Conservation (phyloP, 345 rosid species). For the Sonneratia caseolaris region DNA sequence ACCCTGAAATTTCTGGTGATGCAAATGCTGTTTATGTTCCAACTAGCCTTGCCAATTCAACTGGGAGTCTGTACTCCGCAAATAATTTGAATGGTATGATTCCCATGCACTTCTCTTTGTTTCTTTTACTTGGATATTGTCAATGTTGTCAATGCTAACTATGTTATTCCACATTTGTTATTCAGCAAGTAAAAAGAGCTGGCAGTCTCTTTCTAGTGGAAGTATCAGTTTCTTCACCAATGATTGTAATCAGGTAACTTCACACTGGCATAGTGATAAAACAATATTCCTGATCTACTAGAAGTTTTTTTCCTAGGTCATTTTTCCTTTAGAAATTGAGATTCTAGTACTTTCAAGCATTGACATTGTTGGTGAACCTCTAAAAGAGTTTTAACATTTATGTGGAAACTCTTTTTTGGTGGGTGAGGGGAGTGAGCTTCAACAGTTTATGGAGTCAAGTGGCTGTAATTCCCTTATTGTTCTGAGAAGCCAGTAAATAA, state of each 20-base stretch:
- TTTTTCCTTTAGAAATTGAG: background rate
- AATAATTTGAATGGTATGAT: constrained; percentile 6
- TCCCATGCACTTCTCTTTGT: background rate
- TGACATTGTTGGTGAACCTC: background rate
- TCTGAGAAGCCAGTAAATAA: background rate
- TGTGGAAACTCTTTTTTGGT: background rate
- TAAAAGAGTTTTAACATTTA: background rate
- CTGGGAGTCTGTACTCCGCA: background rate
- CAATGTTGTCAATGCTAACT: background rate
- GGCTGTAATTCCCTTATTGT: background rate
- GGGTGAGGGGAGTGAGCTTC: too few species aligned
- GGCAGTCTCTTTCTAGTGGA: background rate
- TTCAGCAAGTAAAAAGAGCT: background rate
- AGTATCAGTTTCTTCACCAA: background rate
- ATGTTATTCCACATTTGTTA: background rate
- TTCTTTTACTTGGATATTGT: background rate
- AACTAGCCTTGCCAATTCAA: constrained; percentile 13
- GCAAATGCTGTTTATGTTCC: constrained; percentile 23
- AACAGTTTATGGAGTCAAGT: background rate
- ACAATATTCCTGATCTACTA: background rate
- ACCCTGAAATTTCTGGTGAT: constrained; percentile 29
- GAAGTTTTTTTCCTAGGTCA: background rate
- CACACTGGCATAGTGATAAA: background rate
- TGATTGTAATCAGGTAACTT: background rate
- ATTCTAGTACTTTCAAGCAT: background rate